These are phyloP conservation scores for Mortierella antarctica DNA, from an alignment of 192 early-diverging fungal genomes.

Conservation along the genomic window DNA sequence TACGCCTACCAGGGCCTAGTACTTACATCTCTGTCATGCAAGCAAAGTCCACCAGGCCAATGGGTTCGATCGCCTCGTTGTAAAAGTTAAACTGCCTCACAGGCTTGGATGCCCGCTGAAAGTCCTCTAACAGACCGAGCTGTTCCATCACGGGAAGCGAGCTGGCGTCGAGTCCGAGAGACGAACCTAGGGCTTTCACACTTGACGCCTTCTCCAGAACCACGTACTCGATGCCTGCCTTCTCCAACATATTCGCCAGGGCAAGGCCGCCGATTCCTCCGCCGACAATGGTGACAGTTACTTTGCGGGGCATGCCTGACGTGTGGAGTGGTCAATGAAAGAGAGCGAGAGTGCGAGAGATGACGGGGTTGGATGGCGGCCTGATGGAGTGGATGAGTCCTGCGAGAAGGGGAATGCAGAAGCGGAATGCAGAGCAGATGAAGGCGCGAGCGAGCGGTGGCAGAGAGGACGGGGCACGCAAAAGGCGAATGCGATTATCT, in stretches of 20 bases:
- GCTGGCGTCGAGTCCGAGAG: conserved; percentile 39
- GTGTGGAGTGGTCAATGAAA: background rate
- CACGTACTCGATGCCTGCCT: conserved; percentile 52
- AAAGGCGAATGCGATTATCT: too few species aligned
- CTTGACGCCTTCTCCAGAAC: conserved; percentile 31
- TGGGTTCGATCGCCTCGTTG: conserved; percentile 35
- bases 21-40: conserved; percentile 50
- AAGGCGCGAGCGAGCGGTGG: too few species aligned
- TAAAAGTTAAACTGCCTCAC: conserved; percentile 52
- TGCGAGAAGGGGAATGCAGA: too few species aligned
- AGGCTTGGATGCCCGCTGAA: conserved; percentile 30
- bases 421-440: too few species aligned
- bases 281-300: conserved; percentile 39
- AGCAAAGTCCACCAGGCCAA: conserved; percentile 36
- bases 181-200: conserved; percentile 35
- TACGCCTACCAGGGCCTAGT: background rate
- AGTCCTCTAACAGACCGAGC: conserved; percentile 37
- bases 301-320: conserved; percentile 17
- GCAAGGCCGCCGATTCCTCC: conserved; percentile 33
- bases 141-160: conserved; percentile 48
- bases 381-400: too few species aligned
- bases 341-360: background rate
- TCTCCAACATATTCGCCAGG: conserved; percentile 48
- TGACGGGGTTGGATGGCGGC: too few species aligned
- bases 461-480: too few species aligned